These are phyloP conservation scores for Omphalotus guepiniiformis DNA, from an alignment of 768 basidiomycete genomes.

Conservation along the genomic window DNA sequence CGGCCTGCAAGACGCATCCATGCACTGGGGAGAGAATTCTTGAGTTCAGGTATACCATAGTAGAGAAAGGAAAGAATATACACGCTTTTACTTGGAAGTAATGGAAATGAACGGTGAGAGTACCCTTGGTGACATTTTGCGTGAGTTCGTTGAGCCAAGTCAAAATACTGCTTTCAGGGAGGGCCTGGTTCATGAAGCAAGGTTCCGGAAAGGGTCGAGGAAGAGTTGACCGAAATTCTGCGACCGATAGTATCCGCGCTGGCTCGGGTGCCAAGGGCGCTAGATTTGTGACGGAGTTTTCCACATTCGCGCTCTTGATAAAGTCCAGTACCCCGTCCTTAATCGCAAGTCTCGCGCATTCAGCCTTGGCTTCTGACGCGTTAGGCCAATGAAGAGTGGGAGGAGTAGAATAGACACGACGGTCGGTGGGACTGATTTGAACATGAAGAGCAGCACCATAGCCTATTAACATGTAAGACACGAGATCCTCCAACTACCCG, in stretches of 20 bases:
- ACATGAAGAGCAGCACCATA: constrained; percentile 1
- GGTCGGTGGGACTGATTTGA: neutral
- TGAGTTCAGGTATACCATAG: neutral
- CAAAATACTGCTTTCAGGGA: neutral
- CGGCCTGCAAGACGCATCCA: constrained; percentile 1
- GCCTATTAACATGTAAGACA: too few relatives aligned
- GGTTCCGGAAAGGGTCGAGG: constrained; percentile 3
- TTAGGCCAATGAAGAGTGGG: too few relatives aligned
- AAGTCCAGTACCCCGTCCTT: neutral
- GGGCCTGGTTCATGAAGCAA: neutral
- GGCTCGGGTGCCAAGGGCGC: neutral
- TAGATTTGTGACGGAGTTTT: neutral
- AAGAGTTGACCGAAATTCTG: neutral
- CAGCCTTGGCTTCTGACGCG: neutral
- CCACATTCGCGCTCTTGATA: neutral
- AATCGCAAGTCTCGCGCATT: neutral
- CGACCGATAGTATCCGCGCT: neutral
- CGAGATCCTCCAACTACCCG: too few relatives aligned
- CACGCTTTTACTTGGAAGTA: neutral
- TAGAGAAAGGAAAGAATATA: neutral
- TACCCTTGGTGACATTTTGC: neutral
- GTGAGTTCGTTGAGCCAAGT: neutral
- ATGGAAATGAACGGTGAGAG: neutral
- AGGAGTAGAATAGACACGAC: constrained; percentile 3
- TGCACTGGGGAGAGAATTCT: neutral